Percentiles rank a stretch among this genome's conserved stretches.
phyloP scores from a whole-genome alignment of 768 basidiomycete genomes.

The Russula sp. region DNA sequence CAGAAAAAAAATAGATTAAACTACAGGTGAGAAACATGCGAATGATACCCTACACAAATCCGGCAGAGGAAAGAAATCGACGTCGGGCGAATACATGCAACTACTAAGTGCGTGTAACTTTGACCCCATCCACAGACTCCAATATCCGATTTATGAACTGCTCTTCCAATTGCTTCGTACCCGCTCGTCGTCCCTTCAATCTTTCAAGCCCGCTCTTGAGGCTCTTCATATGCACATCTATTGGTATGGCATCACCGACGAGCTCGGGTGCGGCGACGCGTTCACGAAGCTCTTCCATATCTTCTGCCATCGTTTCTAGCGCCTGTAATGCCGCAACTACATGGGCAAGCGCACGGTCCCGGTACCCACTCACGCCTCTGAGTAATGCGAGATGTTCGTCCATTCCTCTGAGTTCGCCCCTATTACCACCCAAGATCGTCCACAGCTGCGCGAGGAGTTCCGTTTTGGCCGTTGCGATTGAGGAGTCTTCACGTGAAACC shows the following conservation, averaged over 20 bases:
- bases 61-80: not conserved
- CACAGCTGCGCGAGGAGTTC: slow-evolving; percentile 61
- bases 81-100: not conserved
- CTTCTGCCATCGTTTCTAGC: slow-evolving; percentile 55
- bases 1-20: not conserved
- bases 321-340: slow-evolving; percentile 60
- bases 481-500: slow-evolving; percentile 48
- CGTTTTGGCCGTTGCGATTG: slow-evolving; percentile 37
- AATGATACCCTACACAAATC: not conserved
- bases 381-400: slow-evolving; percentile 48
- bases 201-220: slow-evolving; percentile 57
- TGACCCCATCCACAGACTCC: not conserved
- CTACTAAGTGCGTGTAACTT: not conserved
- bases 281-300: slow-evolving; percentile 72
- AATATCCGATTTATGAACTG: slow-evolving; percentile 29
- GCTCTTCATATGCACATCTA: slow-evolving; percentile 71
- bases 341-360: slow-evolving; percentile 54
- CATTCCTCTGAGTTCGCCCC: slow-evolving; percentile 39
- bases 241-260: slow-evolving; percentile 49
- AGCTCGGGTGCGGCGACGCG: slow-evolving; percentile 63
- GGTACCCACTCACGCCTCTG: slow-evolving; percentile 46
- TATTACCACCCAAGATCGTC: slow-evolving; percentile 63
- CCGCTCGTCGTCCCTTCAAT: slow-evolving; percentile 49
- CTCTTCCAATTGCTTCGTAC: slow-evolving; percentile 42
- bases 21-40: not conserved